Base-by-base conservation (phyloP, 148 eudicot species). In the Pharnaceum exiguum region DNA sequence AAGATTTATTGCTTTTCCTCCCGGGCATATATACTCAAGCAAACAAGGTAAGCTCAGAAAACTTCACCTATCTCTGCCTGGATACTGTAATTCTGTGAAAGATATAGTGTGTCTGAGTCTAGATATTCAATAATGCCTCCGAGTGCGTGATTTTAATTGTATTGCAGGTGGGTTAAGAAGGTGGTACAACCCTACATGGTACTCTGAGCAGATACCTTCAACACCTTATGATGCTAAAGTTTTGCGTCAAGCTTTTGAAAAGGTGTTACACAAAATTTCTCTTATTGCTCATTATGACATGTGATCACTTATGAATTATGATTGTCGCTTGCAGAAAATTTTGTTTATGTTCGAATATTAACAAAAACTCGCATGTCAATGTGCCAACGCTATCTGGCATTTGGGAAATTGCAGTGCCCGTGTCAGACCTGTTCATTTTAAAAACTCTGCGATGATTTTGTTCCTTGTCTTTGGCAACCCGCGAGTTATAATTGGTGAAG, bases 161-260 rank as follows among this genome's bases (percentile, higher is more conserved):
- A 43, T 46, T 47, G 54, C 77, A 90, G 97, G 97, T 50, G 84
- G 57, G 47, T 62, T 86, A 26, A 81, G 86, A 74, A 83, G 95
- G 70, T 90, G 97, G 97, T 81, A 75, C 73, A 90, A 90, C 75
- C 95, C 97, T 52, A 76, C 78, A 60, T 90, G 95, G 97, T 90
- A 4, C 55, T 28, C 75, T 16, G 97, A 86, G 60, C 62, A 62
- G 45, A 83, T 83, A 19, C 97, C 97, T 47, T 75, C 79, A 49
- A 36, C 75, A 63, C 82, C 88, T 30, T 90, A 83, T 54, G 95
- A 90, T 42, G 81, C 88, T 39, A 69, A 79, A 32, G 77, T 77
- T 51, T 67, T 90, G 51, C 88, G 97, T 17, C 60, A 63, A 59
- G 86, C 95, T 64, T 90, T 90, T 79, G 97, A 90, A 75, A 86